phyloP scores from a whole-genome alignment of 139 green algal species.

The Pseudopediastrum boryanum region DNA sequence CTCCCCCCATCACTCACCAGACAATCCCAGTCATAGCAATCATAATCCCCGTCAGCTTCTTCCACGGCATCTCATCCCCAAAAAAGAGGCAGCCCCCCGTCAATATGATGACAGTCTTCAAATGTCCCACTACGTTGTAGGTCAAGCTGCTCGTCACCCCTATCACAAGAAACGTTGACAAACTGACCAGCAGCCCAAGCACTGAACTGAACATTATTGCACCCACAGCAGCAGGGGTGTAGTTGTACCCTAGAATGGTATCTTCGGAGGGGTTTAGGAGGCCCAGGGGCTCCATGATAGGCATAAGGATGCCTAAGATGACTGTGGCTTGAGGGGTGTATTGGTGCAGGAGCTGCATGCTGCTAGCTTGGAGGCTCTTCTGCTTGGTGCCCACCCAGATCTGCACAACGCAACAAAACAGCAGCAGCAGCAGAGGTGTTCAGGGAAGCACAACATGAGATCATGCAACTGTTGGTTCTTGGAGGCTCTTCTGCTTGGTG shows the following conservation, averaged over 20 bases:
- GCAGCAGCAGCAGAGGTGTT: neutral
- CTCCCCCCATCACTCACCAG: slow-evolving; percentile 75
- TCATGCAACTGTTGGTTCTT: too few relatives aligned
- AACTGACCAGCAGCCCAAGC: slow-evolving; percentile 86
- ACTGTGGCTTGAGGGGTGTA: slow-evolving; percentile 77
- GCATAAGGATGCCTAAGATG: slow-evolving; percentile 72
- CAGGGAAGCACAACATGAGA: neutral
- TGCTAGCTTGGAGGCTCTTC: slow-evolving; percentile 77
- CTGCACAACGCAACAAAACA: slow-evolving; percentile 43
- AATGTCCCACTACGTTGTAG: slow-evolving; percentile 85
- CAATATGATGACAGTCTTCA: slow-evolving; percentile 89
- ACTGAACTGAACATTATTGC: slow-evolving; percentile 77
- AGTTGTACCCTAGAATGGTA: slow-evolving; percentile 28
- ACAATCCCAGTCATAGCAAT: slow-evolving; percentile 85
- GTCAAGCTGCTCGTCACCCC: slow-evolving; percentile 71
- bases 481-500: slow-evolving; percentile 86
- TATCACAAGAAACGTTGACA: slow-evolving; percentile 87
- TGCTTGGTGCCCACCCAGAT: slow-evolving; percentile 89
- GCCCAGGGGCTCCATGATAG: slow-evolving; percentile 52
- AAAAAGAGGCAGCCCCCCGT: slow-evolving; percentile 84
- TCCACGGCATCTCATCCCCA: slow-evolving; percentile 78
- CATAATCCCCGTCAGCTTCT: slow-evolving; percentile 75
- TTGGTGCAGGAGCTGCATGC: slow-evolving; percentile 84
- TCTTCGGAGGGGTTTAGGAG: neutral
- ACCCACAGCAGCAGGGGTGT: slow-evolving; percentile 48